These are phyloP conservation scores for Umbelopsis ramanniana DNA, from an alignment of 192 early-diverging fungal species.

Conservation along the genomic window DNA sequence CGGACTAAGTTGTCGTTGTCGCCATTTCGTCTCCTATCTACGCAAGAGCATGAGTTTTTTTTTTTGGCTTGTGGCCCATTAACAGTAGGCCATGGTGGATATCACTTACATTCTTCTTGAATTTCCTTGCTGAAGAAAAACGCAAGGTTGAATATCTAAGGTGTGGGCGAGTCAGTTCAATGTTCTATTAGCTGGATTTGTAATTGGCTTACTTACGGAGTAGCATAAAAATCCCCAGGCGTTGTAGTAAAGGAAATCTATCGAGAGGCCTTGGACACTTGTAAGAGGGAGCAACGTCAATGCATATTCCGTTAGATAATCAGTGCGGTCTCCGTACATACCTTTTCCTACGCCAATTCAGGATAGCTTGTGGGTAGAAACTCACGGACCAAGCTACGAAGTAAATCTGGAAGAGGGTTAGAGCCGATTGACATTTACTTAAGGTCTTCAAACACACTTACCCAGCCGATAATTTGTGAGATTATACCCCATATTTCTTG, in stretches of 20 bases:
- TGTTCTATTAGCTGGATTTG: background rate
- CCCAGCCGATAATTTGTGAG: slow-evolving; percentile 33
- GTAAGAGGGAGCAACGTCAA: background rate
- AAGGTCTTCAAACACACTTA: background rate
- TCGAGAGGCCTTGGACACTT: slow-evolving; percentile 83
- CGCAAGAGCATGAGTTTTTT: too few species aligned
- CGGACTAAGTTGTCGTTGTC: slow-evolving; percentile 75
- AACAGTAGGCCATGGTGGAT: too few species aligned
- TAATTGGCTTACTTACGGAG: slow-evolving; percentile 47
- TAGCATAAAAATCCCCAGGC: slow-evolving; percentile 87
- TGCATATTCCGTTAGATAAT: background rate
- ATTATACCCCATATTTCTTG: slow-evolving; percentile 29
- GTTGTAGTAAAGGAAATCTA: slow-evolving; percentile 91
- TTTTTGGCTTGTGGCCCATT: too few species aligned
- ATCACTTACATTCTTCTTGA: slow-evolving; percentile 62
- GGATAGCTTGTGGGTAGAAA: slow-evolving; percentile 86
- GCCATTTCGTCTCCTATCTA: slow-evolving; percentile 64
- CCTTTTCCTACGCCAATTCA: slow-evolving; percentile 79
- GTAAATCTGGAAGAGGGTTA: slow-evolving; percentile 52
- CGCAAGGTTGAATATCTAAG: slow-evolving; percentile 73
- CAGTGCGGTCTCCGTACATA: slow-evolving; percentile 15
- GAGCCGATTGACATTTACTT: too few species aligned
- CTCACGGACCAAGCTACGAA: slow-evolving; percentile 86
- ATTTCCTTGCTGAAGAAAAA: slow-evolving; percentile 70
- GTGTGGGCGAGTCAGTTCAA: background rate